Evolutionary conservation across 1,139 yeast genomes (phyloP).

Genomic region (Kurtzmaniella natalensis): DNA sequence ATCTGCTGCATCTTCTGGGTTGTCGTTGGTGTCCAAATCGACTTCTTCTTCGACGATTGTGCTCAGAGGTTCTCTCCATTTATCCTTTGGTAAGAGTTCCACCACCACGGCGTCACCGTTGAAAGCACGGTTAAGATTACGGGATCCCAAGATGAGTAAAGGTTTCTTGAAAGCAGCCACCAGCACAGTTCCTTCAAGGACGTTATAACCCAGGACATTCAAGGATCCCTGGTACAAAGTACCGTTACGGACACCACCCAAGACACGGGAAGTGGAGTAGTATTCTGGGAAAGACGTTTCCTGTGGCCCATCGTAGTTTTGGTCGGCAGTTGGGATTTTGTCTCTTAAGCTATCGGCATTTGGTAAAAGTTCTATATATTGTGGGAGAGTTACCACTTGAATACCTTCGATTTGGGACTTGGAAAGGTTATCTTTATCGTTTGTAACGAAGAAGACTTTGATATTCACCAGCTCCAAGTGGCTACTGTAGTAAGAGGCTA

Average conservation of each 20-base stretch:
- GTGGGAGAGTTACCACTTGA: conserved; percentile 48
- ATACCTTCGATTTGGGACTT: conserved; percentile 56
- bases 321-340: conserved; percentile 54
- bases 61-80: conserved; percentile 86
- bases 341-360: conserved; percentile 78
- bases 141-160: conserved; percentile 74
- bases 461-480: conserved; percentile 50
- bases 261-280: conserved; percentile 72
- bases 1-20: conserved; percentile 37
- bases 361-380: conserved; percentile 69
- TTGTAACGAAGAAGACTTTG: conserved; percentile 61
- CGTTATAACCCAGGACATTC: conserved; percentile 79
- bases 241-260: conserved; percentile 89
- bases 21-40: conserved; percentile 46
- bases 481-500: conserved; percentile 63
- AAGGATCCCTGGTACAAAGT: conserved; percentile 83
- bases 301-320: conserved; percentile 29
- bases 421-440: conserved; percentile 65
- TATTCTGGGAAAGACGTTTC: conserved; percentile 73
- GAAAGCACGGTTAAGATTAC: conserved; percentile 83
- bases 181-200: conserved; percentile 80
- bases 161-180: conserved; percentile 78
- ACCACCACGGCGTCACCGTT: conserved; percentile 90
- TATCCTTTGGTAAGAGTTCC: conserved; percentile 77
- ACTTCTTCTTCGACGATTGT: conserved; percentile 75